Base-by-base conservation (phyloP, 2,329 filamentous ascomycete species). In the Fusarium coicis region DNA sequence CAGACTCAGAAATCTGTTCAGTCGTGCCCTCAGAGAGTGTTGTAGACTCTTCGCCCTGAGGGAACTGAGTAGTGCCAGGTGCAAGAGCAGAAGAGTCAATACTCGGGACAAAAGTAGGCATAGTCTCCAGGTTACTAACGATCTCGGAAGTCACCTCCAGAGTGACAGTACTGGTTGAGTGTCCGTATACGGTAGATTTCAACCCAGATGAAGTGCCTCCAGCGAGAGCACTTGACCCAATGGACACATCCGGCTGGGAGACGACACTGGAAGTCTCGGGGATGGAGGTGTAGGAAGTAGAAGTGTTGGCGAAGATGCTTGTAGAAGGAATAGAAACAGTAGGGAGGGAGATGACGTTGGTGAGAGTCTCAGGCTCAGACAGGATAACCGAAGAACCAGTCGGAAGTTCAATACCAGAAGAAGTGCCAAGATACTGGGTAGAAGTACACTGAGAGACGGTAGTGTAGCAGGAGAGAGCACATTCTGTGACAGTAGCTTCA, bases 381-480 rank as follows among this genome's bases (percentile, higher is more conserved):
- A 53, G 28, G 5, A 34, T 42, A 53, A 28, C 37, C 30, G 67
- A 74, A 23, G 69, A 63, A 21, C 57, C 54, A 58, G 43, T 63
- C 15, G 52, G 58, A 44, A 69, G 50, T 21, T 68, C 28, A 5
- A 54, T 43, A 10, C 37, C 30, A 28, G 68, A 72, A 28, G 68
- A 70, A 19, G 72, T 73, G 26, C 57, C 50, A 18, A 61, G 32
- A 32, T 62, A 70, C 21, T 72, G 65, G 8, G 74, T 78, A 23
- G 56, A 68, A 19, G 73, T 76, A 21, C 73, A 77, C 63, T 76
- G 55, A 19, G 60, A 77, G 34, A 74, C 50, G 7, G 68, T 50
- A 32, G 73, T 75, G 67, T 75, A 78, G 60, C 76, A 78, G 19
- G 68, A 74, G 30, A 77, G 68, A 3, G 78, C 76, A 47, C 79